Evolutionary conservation across 768 basidiomycete genomes (phyloP).

Genomic region (Clathrus columnatus): DNA sequence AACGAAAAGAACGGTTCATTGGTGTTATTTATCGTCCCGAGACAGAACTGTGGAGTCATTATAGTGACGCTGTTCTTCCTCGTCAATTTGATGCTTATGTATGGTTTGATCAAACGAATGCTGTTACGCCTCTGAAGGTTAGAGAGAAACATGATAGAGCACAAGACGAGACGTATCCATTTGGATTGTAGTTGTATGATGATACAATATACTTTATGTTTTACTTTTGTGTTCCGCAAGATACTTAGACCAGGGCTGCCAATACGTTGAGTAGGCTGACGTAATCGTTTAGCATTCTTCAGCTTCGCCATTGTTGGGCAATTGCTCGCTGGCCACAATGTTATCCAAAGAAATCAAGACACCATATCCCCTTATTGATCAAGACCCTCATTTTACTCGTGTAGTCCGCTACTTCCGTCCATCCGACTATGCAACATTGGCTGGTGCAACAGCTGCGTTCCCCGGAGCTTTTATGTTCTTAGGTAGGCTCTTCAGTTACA

Average conservation of each 20-base stretch:
- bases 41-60: conserved; percentile 22
- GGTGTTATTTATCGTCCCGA: conserved; percentile 22
- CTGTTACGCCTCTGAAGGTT: not conserved
- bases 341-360: conserved; percentile 45
- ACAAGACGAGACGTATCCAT: conserved; percentile 9
- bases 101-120: conserved; percentile 10
- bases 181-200: conserved; percentile 2
- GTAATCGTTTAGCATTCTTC: too few species aligned
- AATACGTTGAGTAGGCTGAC: too few species aligned
- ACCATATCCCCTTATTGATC: conserved; percentile 86
- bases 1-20: conserved; percentile 22
- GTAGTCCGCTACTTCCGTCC: conserved; percentile 85
- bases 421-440: conserved; percentile 84
- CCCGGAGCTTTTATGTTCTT: conserved; percentile 74
- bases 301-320: too few species aligned
- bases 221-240: too few species aligned
- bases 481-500: conserved; percentile 44
- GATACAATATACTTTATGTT: too few species aligned
- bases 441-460: conserved; percentile 67
- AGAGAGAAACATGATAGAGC: not conserved
- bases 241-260: too few species aligned
- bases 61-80: conserved; percentile 19
- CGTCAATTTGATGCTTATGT: conserved; percentile 21
- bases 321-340: conserved; percentile 21
- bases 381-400: conserved; percentile 81